Evolutionary conservation across 352 stramenopile genomes (phyloP).

Genomic region (Pythium biforme): DNA sequence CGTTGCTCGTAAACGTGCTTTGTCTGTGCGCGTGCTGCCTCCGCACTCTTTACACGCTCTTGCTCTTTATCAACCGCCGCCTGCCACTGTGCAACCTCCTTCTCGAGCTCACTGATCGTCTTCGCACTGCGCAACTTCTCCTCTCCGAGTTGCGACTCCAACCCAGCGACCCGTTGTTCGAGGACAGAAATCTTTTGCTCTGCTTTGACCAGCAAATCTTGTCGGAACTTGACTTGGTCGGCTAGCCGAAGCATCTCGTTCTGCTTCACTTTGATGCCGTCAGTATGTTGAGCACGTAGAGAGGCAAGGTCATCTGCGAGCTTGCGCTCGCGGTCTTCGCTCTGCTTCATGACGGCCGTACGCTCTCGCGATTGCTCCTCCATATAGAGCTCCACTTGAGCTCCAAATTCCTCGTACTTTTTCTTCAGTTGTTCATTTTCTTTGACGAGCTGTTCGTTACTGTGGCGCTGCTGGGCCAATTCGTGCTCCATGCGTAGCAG

Average conservation of each 20-base stretch:
- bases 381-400: conserved; percentile 74
- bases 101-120: conserved; percentile 43
- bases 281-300: conserved; percentile 34
- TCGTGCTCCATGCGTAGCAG: conserved; percentile 53
- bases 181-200: conserved; percentile 49
- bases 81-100: conserved; percentile 49
- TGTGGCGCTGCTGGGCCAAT: conserved; percentile 38
- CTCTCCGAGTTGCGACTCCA: conserved; percentile 41
- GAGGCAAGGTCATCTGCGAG: conserved; percentile 39
- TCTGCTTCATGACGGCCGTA: conserved; percentile 3
- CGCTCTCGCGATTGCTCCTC: conserved; percentile 48
- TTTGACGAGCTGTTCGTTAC: conserved; percentile 32
- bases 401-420: conserved; percentile 74
- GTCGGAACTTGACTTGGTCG: conserved; percentile 60
- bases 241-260: conserved; percentile 42
- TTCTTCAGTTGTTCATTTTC: conserved; percentile 58
- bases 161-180: conserved; percentile 32
- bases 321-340: conserved; percentile 39
- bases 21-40: conserved; percentile 32
- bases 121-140: conserved; percentile 44
- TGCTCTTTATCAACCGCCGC: conserved; percentile 51
- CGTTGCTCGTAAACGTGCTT: conserved; percentile 57
- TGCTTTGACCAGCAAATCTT: conserved; percentile 47
- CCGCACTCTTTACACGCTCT: conserved; percentile 31
- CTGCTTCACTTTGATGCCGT: conserved; percentile 55